phyloP scores from a whole-genome alignment of 2,329 filamentous ascomycete species.

The Pseudofabraea citricarpa region DNA sequence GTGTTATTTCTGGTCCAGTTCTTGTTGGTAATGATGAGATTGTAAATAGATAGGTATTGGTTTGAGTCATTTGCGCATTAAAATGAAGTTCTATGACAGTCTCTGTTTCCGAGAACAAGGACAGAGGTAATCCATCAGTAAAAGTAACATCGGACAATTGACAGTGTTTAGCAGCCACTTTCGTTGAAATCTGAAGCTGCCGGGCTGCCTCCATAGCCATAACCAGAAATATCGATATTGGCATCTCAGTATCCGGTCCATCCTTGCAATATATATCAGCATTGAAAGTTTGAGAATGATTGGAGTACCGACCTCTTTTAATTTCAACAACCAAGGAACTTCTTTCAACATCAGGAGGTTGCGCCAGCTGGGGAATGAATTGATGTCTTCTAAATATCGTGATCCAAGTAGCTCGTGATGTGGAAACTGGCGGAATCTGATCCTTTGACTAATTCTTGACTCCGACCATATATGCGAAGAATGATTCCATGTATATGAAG shows the following conservation, averaged over 20 bases:
- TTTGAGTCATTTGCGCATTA: neutral
- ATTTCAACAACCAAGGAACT: conserved; percentile 22
- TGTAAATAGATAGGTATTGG: neutral
- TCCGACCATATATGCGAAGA: conserved; percentile 46
- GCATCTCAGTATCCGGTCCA: too few species aligned
- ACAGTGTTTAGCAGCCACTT: neutral
- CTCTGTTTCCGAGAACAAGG: neutral
- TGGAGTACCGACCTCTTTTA: conserved; percentile 8
- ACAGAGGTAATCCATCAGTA: neutral
- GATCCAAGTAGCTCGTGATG: conserved; percentile 44
- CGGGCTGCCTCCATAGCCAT: conserved; percentile 24
- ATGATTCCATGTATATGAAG: conserved; percentile 49
- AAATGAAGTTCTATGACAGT: neutral
- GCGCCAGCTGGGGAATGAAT: conserved; percentile 22
- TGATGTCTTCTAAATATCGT: conserved; percentile 10
- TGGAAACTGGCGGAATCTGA: conserved; percentile 37
- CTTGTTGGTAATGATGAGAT: neutral
- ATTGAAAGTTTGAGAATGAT: too few species aligned
- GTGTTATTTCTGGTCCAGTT: neutral
- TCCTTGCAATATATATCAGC: too few species aligned
- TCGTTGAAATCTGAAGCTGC: neutral
- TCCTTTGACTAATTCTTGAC: conserved; percentile 38
- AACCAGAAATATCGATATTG: conserved; percentile 16
- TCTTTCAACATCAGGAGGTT: conserved; percentile 20
- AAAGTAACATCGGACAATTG: neutral